phyloP scores from a whole-genome alignment of 139 green algal genomes.

The Bryopsis sp. region DNA sequence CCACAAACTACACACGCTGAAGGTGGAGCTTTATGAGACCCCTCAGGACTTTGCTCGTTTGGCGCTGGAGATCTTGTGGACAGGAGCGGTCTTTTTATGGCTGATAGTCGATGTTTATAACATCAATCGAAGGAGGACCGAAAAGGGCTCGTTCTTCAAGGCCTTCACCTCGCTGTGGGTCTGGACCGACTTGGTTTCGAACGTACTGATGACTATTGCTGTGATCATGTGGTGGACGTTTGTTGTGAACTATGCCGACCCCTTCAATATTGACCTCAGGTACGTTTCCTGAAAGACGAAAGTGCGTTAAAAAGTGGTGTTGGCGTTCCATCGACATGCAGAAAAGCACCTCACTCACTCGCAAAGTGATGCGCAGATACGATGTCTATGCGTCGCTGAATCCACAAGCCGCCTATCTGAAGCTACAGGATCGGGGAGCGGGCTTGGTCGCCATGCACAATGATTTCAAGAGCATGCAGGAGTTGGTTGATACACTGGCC shows the following conservation, averaged over 20 bases:
- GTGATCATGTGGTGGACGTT: conserved; percentile 64
- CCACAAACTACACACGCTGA: conserved; percentile 55
- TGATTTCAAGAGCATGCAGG: conserved; percentile 33
- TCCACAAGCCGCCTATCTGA: conserved; percentile 50
- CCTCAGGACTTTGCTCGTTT: conserved; percentile 41
- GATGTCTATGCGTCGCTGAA: conserved; percentile 56
- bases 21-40: conserved; percentile 58
- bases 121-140: conserved; percentile 10
- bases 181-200: conserved; percentile 59
- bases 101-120: conserved; percentile 23
- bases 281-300: too few relatives aligned
- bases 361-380: conserved; percentile 20
- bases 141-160: conserved; percentile 16
- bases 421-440: conserved; percentile 33
- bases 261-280: conserved; percentile 49
- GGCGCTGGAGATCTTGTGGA: conserved; percentile 54
- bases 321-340: too few relatives aligned
- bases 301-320: too few relatives aligned
- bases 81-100: conserved; percentile 36
- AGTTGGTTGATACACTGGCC: conserved; percentile 48
- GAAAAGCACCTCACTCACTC: not conserved
- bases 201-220: conserved; percentile 46
- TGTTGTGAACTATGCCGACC: conserved; percentile 31
- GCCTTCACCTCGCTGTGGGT: conserved; percentile 55
- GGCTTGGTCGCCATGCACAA: conserved; percentile 26